Percentiles rank a stretch among this genome's conserved stretches.
Evolutionary conservation across 129 eudicot genomes (phyloP).

Genomic region (Mikania micrantha): DNA sequence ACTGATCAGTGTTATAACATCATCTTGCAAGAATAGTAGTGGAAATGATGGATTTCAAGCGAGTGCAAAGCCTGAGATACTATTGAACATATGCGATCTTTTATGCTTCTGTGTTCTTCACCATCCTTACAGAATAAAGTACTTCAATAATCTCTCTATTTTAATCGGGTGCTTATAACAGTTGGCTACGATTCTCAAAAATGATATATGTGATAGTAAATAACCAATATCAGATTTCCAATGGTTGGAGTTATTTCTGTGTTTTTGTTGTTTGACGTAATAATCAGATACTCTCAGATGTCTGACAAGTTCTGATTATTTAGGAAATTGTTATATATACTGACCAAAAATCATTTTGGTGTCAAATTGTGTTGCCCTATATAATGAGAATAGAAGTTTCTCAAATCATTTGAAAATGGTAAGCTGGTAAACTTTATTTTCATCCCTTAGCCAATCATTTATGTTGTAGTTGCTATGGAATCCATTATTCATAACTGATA

Average conservation of each 20-base stretch:
- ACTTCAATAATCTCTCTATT: slow-evolving; percentile 19
- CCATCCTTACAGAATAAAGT: slow-evolving; percentile 88
- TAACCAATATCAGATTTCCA: not conserved
- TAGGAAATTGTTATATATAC: not conserved
- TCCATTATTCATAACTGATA: not conserved
- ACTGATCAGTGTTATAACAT: slow-evolving; percentile 60
- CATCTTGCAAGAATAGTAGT: slow-evolving; percentile 42
- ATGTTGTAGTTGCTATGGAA: not conserved
- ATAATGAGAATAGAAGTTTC: not conserved
- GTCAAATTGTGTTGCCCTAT: not conserved
- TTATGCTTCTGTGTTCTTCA: slow-evolving; percentile 85
- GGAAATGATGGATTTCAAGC: slow-evolving; percentile 29
- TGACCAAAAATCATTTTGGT: not conserved
- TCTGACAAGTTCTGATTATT: not conserved
- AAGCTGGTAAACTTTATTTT: not conserved
- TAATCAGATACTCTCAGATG: not conserved
- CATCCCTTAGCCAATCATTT: not conserved
- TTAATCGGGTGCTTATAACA: not conserved
- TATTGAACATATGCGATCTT: slow-evolving; percentile 71
- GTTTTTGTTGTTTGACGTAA: not conserved
- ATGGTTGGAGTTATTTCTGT: not conserved
- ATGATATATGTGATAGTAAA: not conserved
- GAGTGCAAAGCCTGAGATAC: slow-evolving; percentile 75
- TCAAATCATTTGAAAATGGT: not conserved
- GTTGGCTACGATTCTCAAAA: not conserved